Evolutionary conservation across 768 basidiomycete species (phyloP).

Genomic region (Termitomyces sp.): DNA sequence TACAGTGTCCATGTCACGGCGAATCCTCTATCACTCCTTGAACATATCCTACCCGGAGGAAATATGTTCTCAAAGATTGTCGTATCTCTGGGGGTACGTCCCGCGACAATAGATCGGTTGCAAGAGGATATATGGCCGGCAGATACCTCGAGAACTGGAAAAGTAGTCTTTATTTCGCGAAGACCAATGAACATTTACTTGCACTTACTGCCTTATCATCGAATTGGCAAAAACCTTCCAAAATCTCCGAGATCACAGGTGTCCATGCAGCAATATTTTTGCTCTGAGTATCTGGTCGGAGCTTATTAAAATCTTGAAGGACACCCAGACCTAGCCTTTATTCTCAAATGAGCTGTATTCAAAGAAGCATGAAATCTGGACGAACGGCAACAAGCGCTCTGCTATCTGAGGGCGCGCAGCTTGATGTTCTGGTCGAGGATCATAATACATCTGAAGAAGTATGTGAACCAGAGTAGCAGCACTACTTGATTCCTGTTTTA

Average conservation of each 20-base stretch:
- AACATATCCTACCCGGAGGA: constrained; percentile 70
- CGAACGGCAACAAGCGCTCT: constrained; percentile 65
- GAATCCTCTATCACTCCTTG: constrained; percentile 66
- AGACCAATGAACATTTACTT: constrained; percentile 1
- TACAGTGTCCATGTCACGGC: constrained; percentile 26
- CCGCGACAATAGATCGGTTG: constrained; percentile 76
- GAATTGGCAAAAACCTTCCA: constrained; percentile 85
- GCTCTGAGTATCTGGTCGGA: constrained; percentile 84
- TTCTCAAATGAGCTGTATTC: constrained; percentile 5
- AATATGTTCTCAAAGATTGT: constrained; percentile 70
- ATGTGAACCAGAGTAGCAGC: constrained; percentile 93
- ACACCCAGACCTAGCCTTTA: constrained; percentile 81
- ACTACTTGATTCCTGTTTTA: constrained; percentile 98
- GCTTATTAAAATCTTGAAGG: constrained; percentile 83
- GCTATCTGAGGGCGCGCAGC: constrained; percentile 76
- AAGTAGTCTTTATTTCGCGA: background rate
- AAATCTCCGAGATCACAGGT: constrained; percentile 94
- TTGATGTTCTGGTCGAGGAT: constrained; percentile 83
- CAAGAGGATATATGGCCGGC: constrained; percentile 85
- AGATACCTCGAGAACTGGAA: constrained; percentile 84
- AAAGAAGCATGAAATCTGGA: constrained; percentile 8
- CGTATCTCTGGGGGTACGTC: constrained; percentile 84
- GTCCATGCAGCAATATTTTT: constrained; percentile 98
- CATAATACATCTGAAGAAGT: constrained; percentile 89
- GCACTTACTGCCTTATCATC: constrained; percentile 83